Evolutionary conservation across 2,329 filamentous ascomycete species (phyloP).

Genomic region (Talaromyces sp.): DNA sequence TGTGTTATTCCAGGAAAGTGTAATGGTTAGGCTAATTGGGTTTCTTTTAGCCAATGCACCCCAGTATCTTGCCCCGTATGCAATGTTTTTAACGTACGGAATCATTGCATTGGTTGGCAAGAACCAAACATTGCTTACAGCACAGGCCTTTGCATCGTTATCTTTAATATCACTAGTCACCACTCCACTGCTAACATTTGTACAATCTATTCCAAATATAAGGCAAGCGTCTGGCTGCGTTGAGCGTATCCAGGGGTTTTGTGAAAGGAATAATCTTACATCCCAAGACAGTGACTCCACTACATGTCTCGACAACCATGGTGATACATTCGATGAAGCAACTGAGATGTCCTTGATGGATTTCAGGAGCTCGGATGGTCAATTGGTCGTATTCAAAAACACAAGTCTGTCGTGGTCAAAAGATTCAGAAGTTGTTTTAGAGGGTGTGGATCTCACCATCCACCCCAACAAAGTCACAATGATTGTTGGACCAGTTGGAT

Average conservation of each 20-base stretch:
- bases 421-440: slow-evolving; percentile 26
- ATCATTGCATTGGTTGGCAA: slow-evolving; percentile 13
- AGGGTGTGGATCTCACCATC: slow-evolving; percentile 36
- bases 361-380: not conserved
- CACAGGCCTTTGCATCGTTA: slow-evolving; percentile 20
- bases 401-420: slow-evolving; percentile 19
- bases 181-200: slow-evolving; percentile 20
- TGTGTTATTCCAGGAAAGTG: not conserved
- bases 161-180: slow-evolving; percentile 21
- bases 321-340: not conserved
- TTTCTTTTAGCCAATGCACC: slow-evolving; percentile 29
- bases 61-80: slow-evolving; percentile 33
- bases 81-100: slow-evolving; percentile 17
- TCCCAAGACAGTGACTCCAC: not conserved
- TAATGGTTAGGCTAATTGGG: not conserved
- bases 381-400: slow-evolving; percentile 24
- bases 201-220: slow-evolving; percentile 30
- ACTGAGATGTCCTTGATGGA: not conserved
- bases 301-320: not conserved
- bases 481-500: slow-evolving; percentile 47
- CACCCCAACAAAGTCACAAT: slow-evolving; percentile 42
- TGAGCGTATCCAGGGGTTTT: slow-evolving; percentile 35
- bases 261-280: slow-evolving; percentile 13
- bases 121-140: slow-evolving; percentile 13
- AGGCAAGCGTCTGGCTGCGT: slow-evolving; percentile 35